Conservation (phyloP, 345 rosid species). For the Eucalyptus melliodora region DNA sequence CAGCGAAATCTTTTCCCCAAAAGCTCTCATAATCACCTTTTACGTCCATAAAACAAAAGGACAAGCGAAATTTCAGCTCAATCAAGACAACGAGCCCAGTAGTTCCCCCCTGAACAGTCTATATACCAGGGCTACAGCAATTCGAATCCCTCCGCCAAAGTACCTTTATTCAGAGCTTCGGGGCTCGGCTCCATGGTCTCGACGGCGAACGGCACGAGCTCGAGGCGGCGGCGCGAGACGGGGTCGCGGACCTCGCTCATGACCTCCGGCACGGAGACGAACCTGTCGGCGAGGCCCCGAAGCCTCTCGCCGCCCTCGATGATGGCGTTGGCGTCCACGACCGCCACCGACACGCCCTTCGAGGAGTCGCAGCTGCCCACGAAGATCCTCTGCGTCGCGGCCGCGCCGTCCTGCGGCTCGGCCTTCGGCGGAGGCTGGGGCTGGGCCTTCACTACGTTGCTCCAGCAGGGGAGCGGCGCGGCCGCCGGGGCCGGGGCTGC, state of each 20-base stretch:
- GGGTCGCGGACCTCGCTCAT: constrained; percentile 83
- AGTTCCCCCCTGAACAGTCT: neutral
- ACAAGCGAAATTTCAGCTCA: neutral
- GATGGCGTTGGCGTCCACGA: constrained; percentile 86
- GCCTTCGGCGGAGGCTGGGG: constrained; percentile 15
- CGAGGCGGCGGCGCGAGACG: constrained; percentile 73
- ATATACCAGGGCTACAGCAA: neutral
- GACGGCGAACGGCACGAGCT: constrained; percentile 54
- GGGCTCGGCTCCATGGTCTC: constrained; percentile 82
- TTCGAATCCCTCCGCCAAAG: neutral
- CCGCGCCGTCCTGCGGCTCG: neutral
- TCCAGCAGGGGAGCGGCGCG: constrained; percentile 51
- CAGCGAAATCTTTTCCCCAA: neutral
- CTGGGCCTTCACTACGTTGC: constrained; percentile 46
- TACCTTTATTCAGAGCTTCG: constrained; percentile 75
- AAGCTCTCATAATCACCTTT: neutral
- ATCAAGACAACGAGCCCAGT: neutral
- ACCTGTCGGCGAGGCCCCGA: constrained; percentile 43
- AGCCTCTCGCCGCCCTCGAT: constrained; percentile 61
- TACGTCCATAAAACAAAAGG: neutral
- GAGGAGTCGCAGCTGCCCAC: constrained; percentile 66
- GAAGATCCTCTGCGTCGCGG: constrained; percentile 11
- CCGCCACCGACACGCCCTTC: constrained; percentile 63
- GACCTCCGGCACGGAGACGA: constrained; percentile 83
- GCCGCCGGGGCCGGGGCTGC: neutral